Evolutionary conservation across 2,329 filamentous ascomycete genomes (phyloP).

Genomic region (Xylariomycetidae sp.): DNA sequence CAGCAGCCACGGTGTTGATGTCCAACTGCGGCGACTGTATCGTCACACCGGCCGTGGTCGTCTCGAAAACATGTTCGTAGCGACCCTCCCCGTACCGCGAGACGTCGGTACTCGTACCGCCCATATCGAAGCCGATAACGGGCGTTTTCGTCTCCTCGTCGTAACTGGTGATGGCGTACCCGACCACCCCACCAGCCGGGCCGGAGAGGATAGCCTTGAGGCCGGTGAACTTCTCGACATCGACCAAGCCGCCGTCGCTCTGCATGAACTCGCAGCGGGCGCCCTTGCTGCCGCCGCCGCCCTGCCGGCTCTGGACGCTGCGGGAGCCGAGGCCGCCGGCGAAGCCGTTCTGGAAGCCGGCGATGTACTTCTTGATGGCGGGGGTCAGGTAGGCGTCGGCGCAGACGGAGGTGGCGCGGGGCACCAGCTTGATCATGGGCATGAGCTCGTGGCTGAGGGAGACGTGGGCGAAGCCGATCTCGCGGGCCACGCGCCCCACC

Average conservation of each 20-base stretch:
- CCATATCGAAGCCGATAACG: constrained; percentile 93
- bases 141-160: constrained; percentile 75
- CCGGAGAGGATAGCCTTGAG: constrained; percentile 81
- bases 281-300: constrained; percentile 56
- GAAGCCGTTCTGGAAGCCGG: constrained; percentile 74
- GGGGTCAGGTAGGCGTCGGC: constrained; percentile 78
- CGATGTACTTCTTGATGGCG: constrained; percentile 67
- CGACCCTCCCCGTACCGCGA: constrained; percentile 78
- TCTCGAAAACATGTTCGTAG: constrained; percentile 92
- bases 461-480: constrained; percentile 79
- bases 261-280: constrained; percentile 95
- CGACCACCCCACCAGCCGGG: constrained; percentile 88
- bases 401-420: constrained; percentile 68
- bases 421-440: constrained; percentile 85
- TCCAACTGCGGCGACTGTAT: constrained; percentile 89
- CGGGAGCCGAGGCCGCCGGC: constrained; percentile 71
- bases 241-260: constrained; percentile 68
- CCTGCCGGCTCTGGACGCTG: constrained; percentile 63
- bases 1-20: constrained; percentile 91
- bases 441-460: constrained; percentile 75
- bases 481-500: constrained; percentile 67
- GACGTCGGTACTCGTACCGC: constrained; percentile 83
- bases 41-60: constrained; percentile 87
- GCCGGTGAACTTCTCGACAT: constrained; percentile 77
- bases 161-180: constrained; percentile 87